Percentiles rank a stretch among this genome's conserved stretches.
Conservation (phyloP, 202 grass and related monocot genomes). For the Bolboschoenoplectus hybrid region DNA sequence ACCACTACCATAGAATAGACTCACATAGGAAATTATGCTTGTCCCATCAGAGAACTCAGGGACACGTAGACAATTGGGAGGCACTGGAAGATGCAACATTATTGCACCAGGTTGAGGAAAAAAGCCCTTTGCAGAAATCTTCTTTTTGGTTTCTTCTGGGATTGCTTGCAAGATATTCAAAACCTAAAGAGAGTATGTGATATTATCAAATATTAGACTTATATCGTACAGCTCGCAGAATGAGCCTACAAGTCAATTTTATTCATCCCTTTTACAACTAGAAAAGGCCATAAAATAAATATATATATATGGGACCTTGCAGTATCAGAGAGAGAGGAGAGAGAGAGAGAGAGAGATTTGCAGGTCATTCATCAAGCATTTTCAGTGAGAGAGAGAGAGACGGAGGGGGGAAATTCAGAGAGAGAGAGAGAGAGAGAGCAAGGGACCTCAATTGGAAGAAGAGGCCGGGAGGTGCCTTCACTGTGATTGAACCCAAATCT, state of each 20-base stretch:
- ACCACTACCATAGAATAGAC: slow-evolving; percentile 33
- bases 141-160: slow-evolving; percentile 74
- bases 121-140: slow-evolving; percentile 64
- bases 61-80: slow-evolving; percentile 82
- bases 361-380: not conserved
- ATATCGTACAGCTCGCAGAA: slow-evolving; percentile 10
- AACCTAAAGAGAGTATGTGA: slow-evolving; percentile 55
- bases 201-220: slow-evolving; percentile 17
- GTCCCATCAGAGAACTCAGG: slow-evolving; percentile 86
- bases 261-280: not conserved
- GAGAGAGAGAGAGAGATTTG: not conserved
- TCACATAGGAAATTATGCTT: slow-evolving; percentile 79
- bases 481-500: slow-evolving; percentile 71
- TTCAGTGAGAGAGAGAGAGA: not conserved
- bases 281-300: not conserved
- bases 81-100: slow-evolving; percentile 79
- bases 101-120: slow-evolving; percentile 74
- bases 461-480: slow-evolving; percentile 44
- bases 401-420: too few species aligned
- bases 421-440: not conserved
- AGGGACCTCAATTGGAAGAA: slow-evolving; percentile 80
- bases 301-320: not conserved
- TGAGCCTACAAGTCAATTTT: not conserved
- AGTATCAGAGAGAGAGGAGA: not conserved
- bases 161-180: slow-evolving; percentile 84